A percentile compares a stretch with the other conserved stretches of the same genome.
Evolutionary conservation across 2,329 filamentous ascomycete genomes (phyloP).

Genomic region (Aspergillus sp.): DNA sequence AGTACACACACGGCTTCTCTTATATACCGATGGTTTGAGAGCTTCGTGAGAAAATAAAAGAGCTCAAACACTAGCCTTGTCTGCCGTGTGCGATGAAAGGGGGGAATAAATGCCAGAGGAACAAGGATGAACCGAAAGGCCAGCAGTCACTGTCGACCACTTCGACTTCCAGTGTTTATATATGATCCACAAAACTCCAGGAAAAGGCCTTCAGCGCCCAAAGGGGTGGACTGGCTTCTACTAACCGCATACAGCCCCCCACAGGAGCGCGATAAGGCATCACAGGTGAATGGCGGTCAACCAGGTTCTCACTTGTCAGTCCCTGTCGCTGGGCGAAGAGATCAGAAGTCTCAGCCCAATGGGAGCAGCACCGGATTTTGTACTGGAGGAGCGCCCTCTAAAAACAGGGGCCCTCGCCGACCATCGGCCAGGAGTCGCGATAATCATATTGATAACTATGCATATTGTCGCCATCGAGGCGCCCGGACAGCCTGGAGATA

Average conservation of each 20-base stretch:
- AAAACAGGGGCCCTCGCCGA: slow-evolving; percentile 4
- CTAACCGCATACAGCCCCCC: slow-evolving; percentile 10
- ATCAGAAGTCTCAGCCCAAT: slow-evolving; percentile 2
- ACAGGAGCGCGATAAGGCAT: slow-evolving; percentile 29
- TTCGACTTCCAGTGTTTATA: not conserved
- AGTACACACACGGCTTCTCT: not conserved
- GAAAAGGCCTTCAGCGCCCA: not conserved
- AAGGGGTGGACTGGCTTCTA: not conserved
- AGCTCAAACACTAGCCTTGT: not conserved
- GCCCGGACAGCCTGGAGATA: slow-evolving; percentile 4
- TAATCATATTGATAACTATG: slow-evolving; percentile 1
- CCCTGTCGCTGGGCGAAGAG: not conserved
- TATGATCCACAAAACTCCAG: not conserved
- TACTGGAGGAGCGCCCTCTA: not conserved
- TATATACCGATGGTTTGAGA: not conserved
- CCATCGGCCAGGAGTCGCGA: slow-evolving; percentile 8
- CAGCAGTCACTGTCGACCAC: not conserved
- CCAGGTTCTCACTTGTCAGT: not conserved
- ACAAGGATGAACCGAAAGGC: not conserved
- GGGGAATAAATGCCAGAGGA: not conserved
- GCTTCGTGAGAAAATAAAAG: not conserved
- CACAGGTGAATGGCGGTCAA: slow-evolving; percentile 19
- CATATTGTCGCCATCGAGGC: not conserved
- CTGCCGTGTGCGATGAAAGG: not conserved
- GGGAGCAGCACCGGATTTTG: slow-evolving; percentile 9